A percentile compares a stretch with the other conserved stretches of the same genome.
Evolutionary conservation across 192 early-diverging fungal species (phyloP).

Genomic region (Cladochytrium replicatum): DNA sequence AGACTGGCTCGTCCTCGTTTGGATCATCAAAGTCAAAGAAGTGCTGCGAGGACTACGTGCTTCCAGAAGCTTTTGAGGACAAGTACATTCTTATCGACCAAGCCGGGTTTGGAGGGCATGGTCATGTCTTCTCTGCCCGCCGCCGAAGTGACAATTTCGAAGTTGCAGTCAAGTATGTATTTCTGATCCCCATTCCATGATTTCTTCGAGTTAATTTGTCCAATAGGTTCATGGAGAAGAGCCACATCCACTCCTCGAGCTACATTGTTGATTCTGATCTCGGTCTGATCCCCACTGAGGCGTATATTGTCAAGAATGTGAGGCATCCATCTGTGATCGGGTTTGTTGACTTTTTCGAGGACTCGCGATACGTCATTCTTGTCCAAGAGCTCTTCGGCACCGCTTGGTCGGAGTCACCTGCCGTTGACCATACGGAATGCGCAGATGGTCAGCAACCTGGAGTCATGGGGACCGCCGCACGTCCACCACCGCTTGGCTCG

Average conservation of each 20-base stretch:
- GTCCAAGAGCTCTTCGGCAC: slow-evolving; percentile 60
- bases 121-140: slow-evolving; percentile 53
- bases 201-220: too few species aligned
- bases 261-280: slow-evolving; percentile 43
- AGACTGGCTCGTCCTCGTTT: too few species aligned
- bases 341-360: slow-evolving; percentile 45
- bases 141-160: slow-evolving; percentile 36
- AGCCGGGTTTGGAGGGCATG: slow-evolving; percentile 54
- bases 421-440: slow-evolving; percentile 1
- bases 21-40: too few species aligned
- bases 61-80: slow-evolving; percentile 6
- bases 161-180: slow-evolving; percentile 61
- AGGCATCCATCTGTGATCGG: slow-evolving; percentile 43
- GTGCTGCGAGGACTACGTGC: too few species aligned
- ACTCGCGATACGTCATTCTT: slow-evolving; percentile 41
- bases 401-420: slow-evolving; percentile 34
- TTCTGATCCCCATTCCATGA: slow-evolving; percentile 57
- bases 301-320: slow-evolving; percentile 49
- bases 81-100: slow-evolving; percentile 36
- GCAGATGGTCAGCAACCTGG: too few species aligned
- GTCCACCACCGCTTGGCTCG: too few species aligned
- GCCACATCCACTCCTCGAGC: slow-evolving; percentile 38
- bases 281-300: slow-evolving; percentile 53
- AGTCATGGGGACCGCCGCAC: too few species aligned
- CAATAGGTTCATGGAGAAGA: too few species aligned